Evolutionary conservation across 2,329 filamentous ascomycete genomes (phyloP).

Genomic region (Ophiostoma populinum): DNA sequence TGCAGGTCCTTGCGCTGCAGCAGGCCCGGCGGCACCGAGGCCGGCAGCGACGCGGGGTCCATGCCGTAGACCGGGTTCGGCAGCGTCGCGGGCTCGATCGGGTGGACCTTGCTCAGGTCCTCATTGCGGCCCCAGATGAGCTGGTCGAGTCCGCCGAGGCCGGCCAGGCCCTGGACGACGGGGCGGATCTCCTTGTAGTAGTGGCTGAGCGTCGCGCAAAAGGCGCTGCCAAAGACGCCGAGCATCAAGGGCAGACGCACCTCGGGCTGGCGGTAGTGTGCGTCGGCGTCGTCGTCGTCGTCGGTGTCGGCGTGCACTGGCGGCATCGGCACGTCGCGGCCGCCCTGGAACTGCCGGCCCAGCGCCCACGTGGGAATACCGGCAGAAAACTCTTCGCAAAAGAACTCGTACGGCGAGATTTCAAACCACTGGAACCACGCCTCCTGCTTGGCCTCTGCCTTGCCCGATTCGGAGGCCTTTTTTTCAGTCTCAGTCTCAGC

Average conservation of each 20-base stretch:
- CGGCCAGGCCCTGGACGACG: conserved; percentile 54
- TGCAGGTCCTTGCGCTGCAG: conserved; percentile 55
- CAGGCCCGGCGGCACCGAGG: conserved; percentile 62
- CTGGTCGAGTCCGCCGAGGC: conserved; percentile 61
- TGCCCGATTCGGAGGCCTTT: conserved; percentile 24
- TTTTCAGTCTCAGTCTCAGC: conserved; percentile 15
- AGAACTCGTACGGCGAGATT: conserved; percentile 85
- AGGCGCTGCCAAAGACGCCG: conserved; percentile 92
- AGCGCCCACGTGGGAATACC: conserved; percentile 93
- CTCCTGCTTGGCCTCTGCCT: conserved; percentile 40
- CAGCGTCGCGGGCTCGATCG: conserved; percentile 78
- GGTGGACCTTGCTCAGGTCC: conserved; percentile 80
- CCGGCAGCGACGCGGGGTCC: conserved; percentile 50
- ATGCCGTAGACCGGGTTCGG: conserved; percentile 82
- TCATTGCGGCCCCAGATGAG: conserved; percentile 69
- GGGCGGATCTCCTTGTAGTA: conserved; percentile 94
- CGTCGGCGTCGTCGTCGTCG: conserved; percentile 26
- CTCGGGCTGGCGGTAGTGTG: conserved; percentile 54
- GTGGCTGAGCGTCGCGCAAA: conserved; percentile 87
- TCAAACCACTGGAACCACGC: conserved; percentile 99
- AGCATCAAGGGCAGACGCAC: conserved; percentile 67
- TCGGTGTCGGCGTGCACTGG: conserved; percentile 24
- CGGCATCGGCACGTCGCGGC: conserved; percentile 40
- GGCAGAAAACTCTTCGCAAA: conserved; percentile 78
- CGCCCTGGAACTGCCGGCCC: conserved; percentile 64